Evolutionary conservation across 2,329 filamentous ascomycete species (phyloP), one percentile per base, ranked within the genome.

Genomic region (Botrytis aclada): DNA sequence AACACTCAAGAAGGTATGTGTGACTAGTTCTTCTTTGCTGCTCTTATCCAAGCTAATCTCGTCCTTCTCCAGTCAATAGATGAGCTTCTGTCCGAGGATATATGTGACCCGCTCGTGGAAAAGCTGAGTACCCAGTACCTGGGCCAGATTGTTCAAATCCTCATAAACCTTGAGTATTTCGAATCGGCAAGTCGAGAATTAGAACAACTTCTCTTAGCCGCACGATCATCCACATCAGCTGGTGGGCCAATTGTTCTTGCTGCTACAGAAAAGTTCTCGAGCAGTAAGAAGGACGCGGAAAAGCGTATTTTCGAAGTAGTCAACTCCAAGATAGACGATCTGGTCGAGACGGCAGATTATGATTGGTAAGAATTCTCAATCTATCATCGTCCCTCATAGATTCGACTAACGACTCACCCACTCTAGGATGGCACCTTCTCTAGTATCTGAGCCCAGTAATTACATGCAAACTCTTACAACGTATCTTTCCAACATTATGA

Each of bases 271-370:
- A 89, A 93, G 74, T 99, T 99, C 82, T 88, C 90, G 58, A 90
- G 88, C 78, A 95, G 97, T 80, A 98, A 98, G 83, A 98, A 98
- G 84, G 94, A 92, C 1, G 96, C 96, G 0, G 95, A 98, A 81
- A 97, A 98, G 83, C 92, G 97, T 47, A 98, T 99, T 73, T 99
- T 99, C 80, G 97, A 99, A 83, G 88, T 99, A 0, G 96, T 99
- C 75, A 98, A 99, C 83, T 97, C 93, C 73, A 99, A 99, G 84
- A 98, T 99, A 78, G 95, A 98, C 80, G 96, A 99, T 81, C 88
- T 99, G 18, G 93, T 99, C 71, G 95, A 98, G 78, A 98, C 95
- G 0, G 95, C 96, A 45, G 96, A 99, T 83, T 99, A 99, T 81
- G 94, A 98, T 81, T 99, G 96, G 92, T 90, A 83, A 71, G 83